These are phyloP conservation scores for Setaria italica DNA, from an alignment of 202 grass and related monocot species.

Conservation along the genomic window DNA sequence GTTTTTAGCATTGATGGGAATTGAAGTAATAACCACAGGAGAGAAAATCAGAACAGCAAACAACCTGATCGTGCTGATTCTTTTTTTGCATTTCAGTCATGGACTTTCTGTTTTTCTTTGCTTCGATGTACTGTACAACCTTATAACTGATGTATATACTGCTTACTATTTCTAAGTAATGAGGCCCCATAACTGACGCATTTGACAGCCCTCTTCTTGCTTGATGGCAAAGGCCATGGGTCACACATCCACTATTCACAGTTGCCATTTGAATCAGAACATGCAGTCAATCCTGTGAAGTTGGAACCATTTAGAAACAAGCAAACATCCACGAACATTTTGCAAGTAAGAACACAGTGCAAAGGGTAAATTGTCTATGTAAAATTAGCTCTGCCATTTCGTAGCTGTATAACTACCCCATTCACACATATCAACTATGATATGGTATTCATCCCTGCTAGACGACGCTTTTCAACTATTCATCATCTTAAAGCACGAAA, in stretches of 20 bases:
- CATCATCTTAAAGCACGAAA: background rate
- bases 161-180: too few species aligned
- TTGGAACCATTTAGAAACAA: too few species aligned
- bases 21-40: slow-evolving; percentile 69
- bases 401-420: background rate
- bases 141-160: slow-evolving; percentile 66
- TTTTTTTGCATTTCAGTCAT: too few species aligned
- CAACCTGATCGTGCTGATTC: background rate
- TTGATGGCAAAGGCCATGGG: too few species aligned
- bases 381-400: too few species aligned
- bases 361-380: too few species aligned
- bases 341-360: too few species aligned
- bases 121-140: slow-evolving; percentile 77
- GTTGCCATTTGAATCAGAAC: slow-evolving; percentile 61
- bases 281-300: slow-evolving; percentile 89
- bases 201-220: too few species aligned
- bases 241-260: slow-evolving; percentile 91
- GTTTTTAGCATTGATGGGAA: background rate
- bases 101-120: slow-evolving; percentile 82
- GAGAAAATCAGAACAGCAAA: slow-evolving; percentile 87
- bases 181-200: too few species aligned
- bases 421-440: background rate
- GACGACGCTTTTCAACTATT: background rate
- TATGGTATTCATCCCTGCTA: background rate
- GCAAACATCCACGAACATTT: too few species aligned